These are phyloP conservation scores for Naegleria fowleri DNA, from an alignment of 208 protist species.

Conservation along the genomic window DNA sequence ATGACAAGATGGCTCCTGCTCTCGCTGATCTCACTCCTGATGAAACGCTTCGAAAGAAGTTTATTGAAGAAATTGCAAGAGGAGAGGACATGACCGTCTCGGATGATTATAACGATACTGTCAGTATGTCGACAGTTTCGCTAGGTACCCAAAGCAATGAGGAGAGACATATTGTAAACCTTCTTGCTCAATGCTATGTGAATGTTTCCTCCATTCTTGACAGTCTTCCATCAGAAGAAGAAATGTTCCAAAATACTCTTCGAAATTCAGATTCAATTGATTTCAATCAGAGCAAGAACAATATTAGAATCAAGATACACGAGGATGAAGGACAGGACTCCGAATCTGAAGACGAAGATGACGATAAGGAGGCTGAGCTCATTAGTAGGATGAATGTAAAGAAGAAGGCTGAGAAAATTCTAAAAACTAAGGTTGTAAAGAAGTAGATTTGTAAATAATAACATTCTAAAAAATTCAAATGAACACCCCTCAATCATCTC, in stretches of 20 bases:
- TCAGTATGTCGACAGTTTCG: neutral
- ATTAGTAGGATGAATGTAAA: neutral
- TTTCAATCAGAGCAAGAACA: neutral
- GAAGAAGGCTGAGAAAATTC: neutral
- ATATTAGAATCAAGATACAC: constrained; percentile 18
- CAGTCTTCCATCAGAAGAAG: neutral
- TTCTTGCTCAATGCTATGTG: neutral
- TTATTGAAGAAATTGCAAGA: constrained; percentile 33
- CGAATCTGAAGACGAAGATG: constrained; percentile 14
- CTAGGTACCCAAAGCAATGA: neutral
- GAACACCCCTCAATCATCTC: neutral
- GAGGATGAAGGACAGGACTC: neutral
- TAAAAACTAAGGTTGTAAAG: neutral
- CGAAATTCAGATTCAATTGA: neutral
- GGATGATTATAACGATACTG: neutral
- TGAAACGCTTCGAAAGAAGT: constrained; percentile 26
- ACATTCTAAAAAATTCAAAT: neutral
- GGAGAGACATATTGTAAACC: neutral
- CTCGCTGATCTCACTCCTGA: neutral
- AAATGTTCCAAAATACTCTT: neutral
- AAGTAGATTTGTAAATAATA: neutral
- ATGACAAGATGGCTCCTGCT: constrained; percentile 59
- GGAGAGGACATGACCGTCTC: constrained; percentile 16
- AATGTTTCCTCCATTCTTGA: neutral
- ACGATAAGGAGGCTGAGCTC: constrained; percentile 20